These are phyloP conservation scores for Ophiostoma sp. DNA, from an alignment of 2,329 filamentous ascomycete species.

Conservation along the genomic window DNA sequence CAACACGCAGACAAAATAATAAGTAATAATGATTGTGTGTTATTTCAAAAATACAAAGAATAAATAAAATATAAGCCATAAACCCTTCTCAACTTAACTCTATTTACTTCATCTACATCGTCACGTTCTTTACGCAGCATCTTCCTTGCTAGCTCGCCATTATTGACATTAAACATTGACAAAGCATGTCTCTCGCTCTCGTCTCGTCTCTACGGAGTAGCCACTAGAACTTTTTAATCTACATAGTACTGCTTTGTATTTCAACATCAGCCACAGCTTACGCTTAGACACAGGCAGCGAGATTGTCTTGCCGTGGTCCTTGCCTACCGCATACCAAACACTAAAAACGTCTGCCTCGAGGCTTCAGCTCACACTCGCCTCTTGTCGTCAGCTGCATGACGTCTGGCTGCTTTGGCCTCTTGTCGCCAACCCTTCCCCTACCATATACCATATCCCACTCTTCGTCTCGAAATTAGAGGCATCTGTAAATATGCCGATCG, in stretches of 20 bases:
- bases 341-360: background rate
- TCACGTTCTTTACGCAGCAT: background rate
- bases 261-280: background rate
- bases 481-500: background rate
- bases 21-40: background rate
- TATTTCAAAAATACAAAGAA: background rate
- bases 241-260: background rate
- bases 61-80: background rate
- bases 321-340: background rate
- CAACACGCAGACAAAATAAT: background rate
- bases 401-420: background rate
- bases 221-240: background rate
- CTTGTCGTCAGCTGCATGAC: constrained; percentile 18
- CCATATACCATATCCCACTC: no score
- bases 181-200: background rate
- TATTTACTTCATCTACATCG: background rate
- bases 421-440: background rate
- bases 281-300: background rate
- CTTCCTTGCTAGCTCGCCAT: background rate
- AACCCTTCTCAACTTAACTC: background rate
- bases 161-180: constrained; percentile 3
- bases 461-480: no score
- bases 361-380: constrained; percentile 2
- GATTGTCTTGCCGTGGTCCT: background rate
- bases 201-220: no score